phyloP scores from a whole-genome alignment of 805 yeast genomes.

The Candida suzukii region DNA sequence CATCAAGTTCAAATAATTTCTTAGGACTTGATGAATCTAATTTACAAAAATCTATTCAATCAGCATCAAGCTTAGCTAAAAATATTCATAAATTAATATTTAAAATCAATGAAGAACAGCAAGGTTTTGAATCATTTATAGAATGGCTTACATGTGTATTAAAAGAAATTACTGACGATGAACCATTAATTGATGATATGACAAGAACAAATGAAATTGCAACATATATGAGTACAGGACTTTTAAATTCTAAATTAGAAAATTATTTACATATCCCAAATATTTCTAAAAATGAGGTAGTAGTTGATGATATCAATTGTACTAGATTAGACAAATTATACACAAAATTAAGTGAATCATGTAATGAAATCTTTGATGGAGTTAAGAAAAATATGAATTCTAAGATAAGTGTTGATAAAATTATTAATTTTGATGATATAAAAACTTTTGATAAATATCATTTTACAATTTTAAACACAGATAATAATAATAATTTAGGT shows the following conservation, averaged over 20 bases:
- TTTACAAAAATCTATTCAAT: conserved; percentile 12
- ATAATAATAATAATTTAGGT: neutral
- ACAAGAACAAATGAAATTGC: conserved; percentile 22
- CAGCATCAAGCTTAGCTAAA: conserved; percentile 22
- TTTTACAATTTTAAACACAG: neutral
- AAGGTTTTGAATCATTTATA: conserved; percentile 35
- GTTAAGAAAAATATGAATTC: conserved; percentile 15
- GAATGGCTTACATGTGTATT: conserved; percentile 34
- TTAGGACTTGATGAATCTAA: conserved; percentile 12
- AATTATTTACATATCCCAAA: neutral
- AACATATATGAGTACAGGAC: conserved; percentile 20
- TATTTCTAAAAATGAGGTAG: neutral
- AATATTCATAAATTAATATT: conserved; percentile 30
- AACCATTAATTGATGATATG: conserved; percentile 12
- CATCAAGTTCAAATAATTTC: conserved; percentile 10
- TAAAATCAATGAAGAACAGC: conserved; percentile 39
- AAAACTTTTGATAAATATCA: neutral
- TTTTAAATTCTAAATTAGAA: conserved; percentile 6
- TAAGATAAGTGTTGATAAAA: conserved; percentile 6
- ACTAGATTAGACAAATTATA: conserved; percentile 3
- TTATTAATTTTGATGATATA: conserved; percentile 7
- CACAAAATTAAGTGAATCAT: conserved; percentile 6
- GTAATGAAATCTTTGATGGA: conserved; percentile 9
- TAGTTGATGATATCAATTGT: neutral
- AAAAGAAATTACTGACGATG: conserved; percentile 33